Evolutionary conservation across 768 basidiomycete species (phyloP).

Genomic region (Mrakia hoshinonis): DNA sequence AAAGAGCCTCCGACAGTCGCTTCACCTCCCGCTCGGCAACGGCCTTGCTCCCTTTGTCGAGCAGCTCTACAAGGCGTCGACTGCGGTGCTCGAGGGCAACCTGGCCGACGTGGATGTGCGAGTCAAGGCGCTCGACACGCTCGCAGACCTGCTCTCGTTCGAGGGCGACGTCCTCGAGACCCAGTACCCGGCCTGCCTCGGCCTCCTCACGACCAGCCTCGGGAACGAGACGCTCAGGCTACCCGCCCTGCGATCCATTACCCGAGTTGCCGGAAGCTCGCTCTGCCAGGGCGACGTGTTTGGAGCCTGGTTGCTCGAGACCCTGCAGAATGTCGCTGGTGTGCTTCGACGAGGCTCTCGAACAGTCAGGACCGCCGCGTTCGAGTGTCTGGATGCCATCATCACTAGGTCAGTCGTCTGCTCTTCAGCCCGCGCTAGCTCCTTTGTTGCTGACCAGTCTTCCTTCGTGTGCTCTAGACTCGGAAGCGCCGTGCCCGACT

Average conservation of each 20-base stretch:
- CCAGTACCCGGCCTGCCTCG: slow-evolving; percentile 34
- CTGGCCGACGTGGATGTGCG: slow-evolving; percentile 91
- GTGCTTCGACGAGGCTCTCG: slow-evolving; percentile 71
- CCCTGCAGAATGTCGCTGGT: slow-evolving; percentile 65
- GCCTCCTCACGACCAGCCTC: slow-evolving; percentile 37
- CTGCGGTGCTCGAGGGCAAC: slow-evolving; percentile 59
- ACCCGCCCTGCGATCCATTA: slow-evolving; percentile 61
- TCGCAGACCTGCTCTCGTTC: slow-evolving; percentile 80
- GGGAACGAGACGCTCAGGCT: slow-evolving; percentile 42
- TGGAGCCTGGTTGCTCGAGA: slow-evolving; percentile 64
- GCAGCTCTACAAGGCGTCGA: slow-evolving; percentile 63
- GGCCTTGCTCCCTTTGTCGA: slow-evolving; percentile 45
- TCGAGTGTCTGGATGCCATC: slow-evolving; percentile 64
- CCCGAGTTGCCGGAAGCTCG: slow-evolving; percentile 57
- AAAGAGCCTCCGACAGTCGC: slow-evolving; percentile 62
- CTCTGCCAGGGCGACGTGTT: slow-evolving; percentile 36
- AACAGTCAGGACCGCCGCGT: slow-evolving; percentile 67
- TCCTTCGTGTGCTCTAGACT: background rate
- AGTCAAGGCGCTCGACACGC: slow-evolving; percentile 65
- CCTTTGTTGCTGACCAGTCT: background rate
- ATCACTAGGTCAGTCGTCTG: slow-evolving; percentile 53
- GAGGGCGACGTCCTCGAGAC: slow-evolving; percentile 62
- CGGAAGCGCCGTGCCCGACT: background rate
- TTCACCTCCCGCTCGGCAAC: slow-evolving; percentile 32
- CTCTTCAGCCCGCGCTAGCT: too few relatives aligned